Evolutionary conservation across 805 yeast genomes (phyloP).

Genomic region (Peterozyma toletana): DNA sequence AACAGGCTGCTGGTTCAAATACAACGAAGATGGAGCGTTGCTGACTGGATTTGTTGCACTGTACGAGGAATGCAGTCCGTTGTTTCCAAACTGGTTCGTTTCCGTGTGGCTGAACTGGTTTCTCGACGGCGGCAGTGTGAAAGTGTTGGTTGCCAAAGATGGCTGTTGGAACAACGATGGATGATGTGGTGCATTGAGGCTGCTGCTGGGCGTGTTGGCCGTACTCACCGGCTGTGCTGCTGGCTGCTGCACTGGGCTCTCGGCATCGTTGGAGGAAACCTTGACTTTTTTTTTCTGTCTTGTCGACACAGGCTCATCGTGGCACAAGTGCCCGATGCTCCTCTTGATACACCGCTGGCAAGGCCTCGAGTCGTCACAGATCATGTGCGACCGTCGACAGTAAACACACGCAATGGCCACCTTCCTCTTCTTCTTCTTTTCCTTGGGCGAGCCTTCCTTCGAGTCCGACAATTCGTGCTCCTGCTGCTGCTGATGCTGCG

Average conservation of each 20-base stretch:
- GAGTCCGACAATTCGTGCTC: too few relatives aligned
- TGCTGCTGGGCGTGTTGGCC: slow-evolving; percentile 4
- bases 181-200: slow-evolving; percentile 12
- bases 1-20: slow-evolving; percentile 58
- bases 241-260: not conserved
- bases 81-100: not conserved
- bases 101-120: slow-evolving; percentile 1
- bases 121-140: not conserved
- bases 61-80: slow-evolving; percentile 2
- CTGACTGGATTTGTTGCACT: not conserved
- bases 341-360: slow-evolving; percentile 81
- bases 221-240: slow-evolving; percentile 4
- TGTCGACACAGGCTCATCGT: slow-evolving; percentile 53
- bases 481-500: too few relatives aligned
- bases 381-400: slow-evolving; percentile 90
- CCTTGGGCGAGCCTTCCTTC: slow-evolving; percentile 18
- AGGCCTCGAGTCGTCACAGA: slow-evolving; percentile 74
- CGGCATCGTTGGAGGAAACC: slow-evolving; percentile 1
- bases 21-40: slow-evolving; percentile 4
- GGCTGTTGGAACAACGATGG: slow-evolving; percentile 1
- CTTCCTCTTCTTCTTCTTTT: slow-evolving; percentile 38
- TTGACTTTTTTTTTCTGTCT: slow-evolving; percentile 22
- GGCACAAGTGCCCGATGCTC: slow-evolving; percentile 83
- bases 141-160: not conserved
- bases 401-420: slow-evolving; percentile 75